Base-by-base conservation (phyloP, 2,329 filamentous ascomycete genomes). In the Xylaria sp. region DNA sequence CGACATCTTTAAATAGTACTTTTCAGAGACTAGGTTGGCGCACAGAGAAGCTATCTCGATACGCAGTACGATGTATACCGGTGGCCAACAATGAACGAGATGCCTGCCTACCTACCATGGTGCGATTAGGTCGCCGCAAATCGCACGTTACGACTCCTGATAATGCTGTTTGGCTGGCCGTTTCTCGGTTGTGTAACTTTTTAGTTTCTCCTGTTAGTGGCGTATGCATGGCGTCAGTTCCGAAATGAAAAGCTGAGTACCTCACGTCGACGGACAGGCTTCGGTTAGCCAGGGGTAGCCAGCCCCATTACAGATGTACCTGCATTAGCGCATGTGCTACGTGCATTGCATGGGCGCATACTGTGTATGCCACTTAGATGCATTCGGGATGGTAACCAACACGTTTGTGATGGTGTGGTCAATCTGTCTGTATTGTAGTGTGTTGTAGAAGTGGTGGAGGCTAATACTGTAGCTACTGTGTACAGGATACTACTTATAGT, bases 191-290 rank as follows among this genome's bases (percentile, higher is more conserved):
- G 10, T 50, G 6, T 3, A n/a, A 32, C 9, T 52, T 52, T 32
- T 52, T 51, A 3, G 2, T 28, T 7, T 3, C 9, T 51, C 5
- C 39, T 25, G 34, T 59, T 25, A 15, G 48, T 63, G 67, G 63
- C 59, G 63, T 39, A 55, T 56, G 54, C 60, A 63, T 60, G 63
- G 63, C 58, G 59, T 63, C 54, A 63, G 25, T 50, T 66, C 58
- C 48, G 59, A 69, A 69, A 69, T 69, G 63, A 69, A 44, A 41
- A 69, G 63, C 66, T 69, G 66, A 60, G 34, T 25, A 25, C 25
- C 18, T 2, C 3, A 18, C n/a, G 25, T 59, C 34, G 20, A 20
- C 41, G 18, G 41, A 39, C 25, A 50, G 23, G 25, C 39, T 56
- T 51, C 28, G n/a, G 34, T n/a, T 61, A 41, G 63, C 32, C 67